Evolutionary conservation across 2,329 filamentous ascomycete species (phyloP), one percentile per base, ranked within the genome.

Genomic region (Mariannaea elegans): DNA sequence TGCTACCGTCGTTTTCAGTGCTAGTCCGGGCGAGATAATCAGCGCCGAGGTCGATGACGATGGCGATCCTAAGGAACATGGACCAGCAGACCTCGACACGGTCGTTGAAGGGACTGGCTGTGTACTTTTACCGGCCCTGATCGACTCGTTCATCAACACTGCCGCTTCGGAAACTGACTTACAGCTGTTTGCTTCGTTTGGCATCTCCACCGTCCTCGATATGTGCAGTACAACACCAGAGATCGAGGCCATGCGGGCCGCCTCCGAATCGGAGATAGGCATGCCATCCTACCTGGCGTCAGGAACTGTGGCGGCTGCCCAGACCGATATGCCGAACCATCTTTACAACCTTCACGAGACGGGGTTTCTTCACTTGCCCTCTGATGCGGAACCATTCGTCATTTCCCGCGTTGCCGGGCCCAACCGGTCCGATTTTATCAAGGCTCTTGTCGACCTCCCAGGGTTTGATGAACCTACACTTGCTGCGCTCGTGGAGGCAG

Each of bases 21-120:
- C 38, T 16, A 41, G 18, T 19, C 38, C 38, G 9, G 38, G 38
- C 38, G 38, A 41, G 8, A 41, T 41, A 7, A 41, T 41, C 38
- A 41, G 38, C 18, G 16, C 38, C 7, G 12, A 19, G 6, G n/a
- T 19, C 7, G 38, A 41, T 12, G 38, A 12, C 38, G 38, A 18
- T 16, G 14, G 8, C 4, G 18, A 19, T 6, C 38, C 38, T 19
- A 16, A 41, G 16, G 32, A 34, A 34, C 32, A 34, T 34, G 32
- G 9, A 9, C 24, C 24, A 5, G 16, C 2, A 1, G 23, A 55
- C 7, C 2, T 29, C 3, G 46, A 46, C n/a, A 49, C 56, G 21
- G 23, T 21, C 3, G 56, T 80, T 76, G 72, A 91, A 16, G 64
- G 64, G 21, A 46, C 52, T 5, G 55, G 54, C 32, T 61, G 59